A percentile compares a stretch with the other conserved stretches of the same genome.
Conservation (phyloP, 257 asterid genomes). For the Ophiorrhiza pumila region DNA sequence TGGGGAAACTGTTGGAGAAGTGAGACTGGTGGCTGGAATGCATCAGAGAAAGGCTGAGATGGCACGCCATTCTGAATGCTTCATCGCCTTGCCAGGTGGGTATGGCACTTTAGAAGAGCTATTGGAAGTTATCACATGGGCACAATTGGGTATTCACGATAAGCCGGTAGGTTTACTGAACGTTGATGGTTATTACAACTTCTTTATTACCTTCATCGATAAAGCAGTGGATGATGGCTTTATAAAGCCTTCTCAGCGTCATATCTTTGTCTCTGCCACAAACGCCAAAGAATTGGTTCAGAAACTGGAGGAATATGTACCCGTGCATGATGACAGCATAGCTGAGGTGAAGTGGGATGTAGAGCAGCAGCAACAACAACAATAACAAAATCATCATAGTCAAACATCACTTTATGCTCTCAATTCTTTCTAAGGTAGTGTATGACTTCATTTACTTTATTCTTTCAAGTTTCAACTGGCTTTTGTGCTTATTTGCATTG, state of each 20-base stretch:
- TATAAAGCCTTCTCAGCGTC: slow-evolving; percentile 59
- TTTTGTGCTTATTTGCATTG: background rate
- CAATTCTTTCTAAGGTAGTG: too few species aligned
- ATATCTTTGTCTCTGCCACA: slow-evolving; percentile 65
- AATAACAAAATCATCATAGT: too few species aligned
- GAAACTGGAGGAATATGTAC: slow-evolving; percentile 65
- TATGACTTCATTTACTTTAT: background rate
- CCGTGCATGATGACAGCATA: slow-evolving; percentile 45
- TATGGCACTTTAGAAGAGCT: slow-evolving; percentile 78
- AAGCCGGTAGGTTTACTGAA: slow-evolving; percentile 83
- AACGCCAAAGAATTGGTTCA: slow-evolving; percentile 60
- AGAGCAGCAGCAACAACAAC: slow-evolving; percentile 23
- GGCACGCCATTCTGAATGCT: slow-evolving; percentile 68
- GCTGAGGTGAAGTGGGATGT: slow-evolving; percentile 51
- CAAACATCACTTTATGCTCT: too few species aligned
- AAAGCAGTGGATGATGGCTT: slow-evolving; percentile 84
- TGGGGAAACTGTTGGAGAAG: slow-evolving; percentile 63
- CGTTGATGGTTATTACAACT: slow-evolving; percentile 74
- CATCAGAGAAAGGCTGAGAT: slow-evolving; percentile 81
- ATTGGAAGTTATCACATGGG: slow-evolving; percentile 70
- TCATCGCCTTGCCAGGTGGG: slow-evolving; percentile 83
- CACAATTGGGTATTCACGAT: slow-evolving; percentile 71
- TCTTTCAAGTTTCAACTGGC: background rate
- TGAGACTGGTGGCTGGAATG: slow-evolving; percentile 55
- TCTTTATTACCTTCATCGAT: slow-evolving; percentile 60